A percentile compares a stretch with the other conserved stretches of the same genome.
These are phyloP conservation scores for Fusarium sp. DNA, from an alignment of 2,329 filamentous ascomycete species.

Conservation along the genomic window DNA sequence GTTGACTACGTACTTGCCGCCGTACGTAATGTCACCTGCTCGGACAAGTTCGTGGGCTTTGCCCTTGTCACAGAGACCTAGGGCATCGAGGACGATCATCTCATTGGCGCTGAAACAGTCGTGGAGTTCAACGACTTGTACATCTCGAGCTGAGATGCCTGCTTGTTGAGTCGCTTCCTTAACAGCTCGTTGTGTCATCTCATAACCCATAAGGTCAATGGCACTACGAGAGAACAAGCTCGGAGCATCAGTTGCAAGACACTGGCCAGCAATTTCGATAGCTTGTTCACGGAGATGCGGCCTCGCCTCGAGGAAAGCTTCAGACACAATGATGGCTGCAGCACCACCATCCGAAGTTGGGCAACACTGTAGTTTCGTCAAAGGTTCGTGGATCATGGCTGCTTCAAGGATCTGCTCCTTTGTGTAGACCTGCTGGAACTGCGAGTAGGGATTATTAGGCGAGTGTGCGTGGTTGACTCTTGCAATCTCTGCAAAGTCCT, in stretches of 20 bases:
- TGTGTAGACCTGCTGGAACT: constrained; percentile 93
- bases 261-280: constrained; percentile 89
- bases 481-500: constrained; percentile 95
- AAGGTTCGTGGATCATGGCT: constrained; percentile 83
- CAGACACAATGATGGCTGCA: constrained; percentile 88
- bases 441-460: constrained; percentile 94
- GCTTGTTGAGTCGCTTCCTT: constrained; percentile 80
- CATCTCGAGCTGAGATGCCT: constrained; percentile 72
- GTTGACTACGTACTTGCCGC: constrained; percentile 86
- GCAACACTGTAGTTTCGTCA: constrained; percentile 99
- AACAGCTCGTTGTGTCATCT: constrained; percentile 82
- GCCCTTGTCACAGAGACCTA: constrained; percentile 81
- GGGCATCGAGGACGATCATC: constrained; percentile 88
- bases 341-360: constrained; percentile 94
- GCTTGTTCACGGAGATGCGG: constrained; percentile 86
- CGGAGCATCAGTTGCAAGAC: constrained; percentile 85
- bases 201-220: constrained; percentile 90
- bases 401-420: constrained; percentile 83
- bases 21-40: constrained; percentile 90
- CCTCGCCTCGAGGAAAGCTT: constrained; percentile 86
- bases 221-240: constrained; percentile 81
- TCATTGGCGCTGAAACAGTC: constrained; percentile 98
- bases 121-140: constrained; percentile 91
- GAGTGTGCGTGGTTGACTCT: constrained; percentile 94
- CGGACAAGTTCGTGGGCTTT: constrained; percentile 94